Conservation (phyloP, 1,139 yeast species). For the Zygoascus sp. region DNA sequence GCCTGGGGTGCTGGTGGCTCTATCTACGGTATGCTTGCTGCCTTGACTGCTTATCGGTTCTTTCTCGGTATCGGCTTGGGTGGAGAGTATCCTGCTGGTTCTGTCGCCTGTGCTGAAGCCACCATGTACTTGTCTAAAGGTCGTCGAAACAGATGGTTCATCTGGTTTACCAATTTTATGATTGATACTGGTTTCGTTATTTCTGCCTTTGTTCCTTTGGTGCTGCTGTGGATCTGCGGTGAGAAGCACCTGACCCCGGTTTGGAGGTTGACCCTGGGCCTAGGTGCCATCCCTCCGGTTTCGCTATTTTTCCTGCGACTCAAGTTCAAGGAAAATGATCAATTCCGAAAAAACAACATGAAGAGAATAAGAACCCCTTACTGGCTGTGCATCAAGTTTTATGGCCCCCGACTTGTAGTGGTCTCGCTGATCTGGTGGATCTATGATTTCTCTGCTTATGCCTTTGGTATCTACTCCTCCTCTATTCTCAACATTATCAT, state of each 20-base stretch:
- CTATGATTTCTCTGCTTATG: slow-evolving; percentile 80
- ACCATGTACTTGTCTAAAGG: slow-evolving; percentile 73
- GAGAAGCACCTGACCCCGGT: slow-evolving; percentile 66
- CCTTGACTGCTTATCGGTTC: slow-evolving; percentile 77
- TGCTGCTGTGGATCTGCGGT: slow-evolving; percentile 75
- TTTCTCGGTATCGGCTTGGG: slow-evolving; percentile 72
- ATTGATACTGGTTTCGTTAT: slow-evolving; percentile 83
- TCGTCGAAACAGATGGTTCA: slow-evolving; percentile 78
- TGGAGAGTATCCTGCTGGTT: slow-evolving; percentile 89
- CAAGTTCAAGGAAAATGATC: slow-evolving; percentile 64
- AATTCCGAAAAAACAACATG: slow-evolving; percentile 65
- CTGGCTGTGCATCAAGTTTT: slow-evolving; percentile 62
- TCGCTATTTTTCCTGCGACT: slow-evolving; percentile 69
- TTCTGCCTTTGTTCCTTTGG: slow-evolving; percentile 79
- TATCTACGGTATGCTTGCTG: slow-evolving; percentile 64
- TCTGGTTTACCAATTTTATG: slow-evolving; percentile 82
- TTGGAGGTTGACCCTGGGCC: slow-evolving; percentile 84
- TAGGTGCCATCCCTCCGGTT: slow-evolving; percentile 87
- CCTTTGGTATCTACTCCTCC: slow-evolving; percentile 81
- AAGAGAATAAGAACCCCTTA: slow-evolving; percentile 63
- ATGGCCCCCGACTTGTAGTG: slow-evolving; percentile 71
- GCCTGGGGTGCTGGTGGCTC: slow-evolving; percentile 72
- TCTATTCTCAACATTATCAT: slow-evolving; percentile 51
- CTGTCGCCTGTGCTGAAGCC: slow-evolving; percentile 90
- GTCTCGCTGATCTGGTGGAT: slow-evolving; percentile 81